These are phyloP conservation scores for Sugiyamaella qingdaonensis DNA, from an alignment of 805 yeast species.

Conservation along the genomic window DNA sequence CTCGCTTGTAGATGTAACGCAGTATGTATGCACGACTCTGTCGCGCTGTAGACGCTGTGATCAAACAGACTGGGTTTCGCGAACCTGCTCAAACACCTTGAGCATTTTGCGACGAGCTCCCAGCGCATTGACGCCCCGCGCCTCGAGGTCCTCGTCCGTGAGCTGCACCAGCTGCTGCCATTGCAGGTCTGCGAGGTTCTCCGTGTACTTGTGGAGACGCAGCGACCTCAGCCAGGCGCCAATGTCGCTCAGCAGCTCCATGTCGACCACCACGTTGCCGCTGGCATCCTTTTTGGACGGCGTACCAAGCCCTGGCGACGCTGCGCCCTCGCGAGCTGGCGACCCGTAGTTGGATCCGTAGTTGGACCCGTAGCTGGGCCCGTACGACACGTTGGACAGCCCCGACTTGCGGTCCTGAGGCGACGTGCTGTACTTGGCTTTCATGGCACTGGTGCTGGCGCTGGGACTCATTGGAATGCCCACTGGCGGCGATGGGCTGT, in stretches of 20 bases:
- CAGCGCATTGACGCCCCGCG: constrained; percentile 82
- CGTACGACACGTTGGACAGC: constrained; percentile 11
- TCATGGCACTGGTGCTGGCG: not conserved
- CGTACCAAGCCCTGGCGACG: constrained; percentile 41
- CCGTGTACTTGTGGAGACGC: constrained; percentile 91
- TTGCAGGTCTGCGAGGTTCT: constrained; percentile 62
- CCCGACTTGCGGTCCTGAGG: constrained; percentile 17
- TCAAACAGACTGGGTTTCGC: constrained; percentile 39
- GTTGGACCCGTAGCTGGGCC: not conserved
- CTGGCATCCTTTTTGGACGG: constrained; percentile 38
- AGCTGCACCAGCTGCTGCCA: constrained; percentile 79
- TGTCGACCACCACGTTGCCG: constrained; percentile 22
- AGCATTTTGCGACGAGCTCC: constrained; percentile 94
- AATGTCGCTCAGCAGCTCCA: constrained; percentile 56
- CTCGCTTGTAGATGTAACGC: too few relatives aligned
- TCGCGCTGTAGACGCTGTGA: too few relatives aligned
- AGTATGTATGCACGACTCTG: too few relatives aligned
- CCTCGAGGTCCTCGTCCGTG: constrained; percentile 64
- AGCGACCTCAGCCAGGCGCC: constrained; percentile 90
- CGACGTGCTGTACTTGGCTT: constrained; percentile 1
- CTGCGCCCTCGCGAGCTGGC: constrained; percentile 20
- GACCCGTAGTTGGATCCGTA: constrained; percentile 1
- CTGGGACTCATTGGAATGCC: not conserved
- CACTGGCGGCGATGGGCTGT: not conserved
- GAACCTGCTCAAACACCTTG: constrained; percentile 85